Conservation (phyloP, 169 alveolate species). For the Plasmodium cynomolgi region DNA sequence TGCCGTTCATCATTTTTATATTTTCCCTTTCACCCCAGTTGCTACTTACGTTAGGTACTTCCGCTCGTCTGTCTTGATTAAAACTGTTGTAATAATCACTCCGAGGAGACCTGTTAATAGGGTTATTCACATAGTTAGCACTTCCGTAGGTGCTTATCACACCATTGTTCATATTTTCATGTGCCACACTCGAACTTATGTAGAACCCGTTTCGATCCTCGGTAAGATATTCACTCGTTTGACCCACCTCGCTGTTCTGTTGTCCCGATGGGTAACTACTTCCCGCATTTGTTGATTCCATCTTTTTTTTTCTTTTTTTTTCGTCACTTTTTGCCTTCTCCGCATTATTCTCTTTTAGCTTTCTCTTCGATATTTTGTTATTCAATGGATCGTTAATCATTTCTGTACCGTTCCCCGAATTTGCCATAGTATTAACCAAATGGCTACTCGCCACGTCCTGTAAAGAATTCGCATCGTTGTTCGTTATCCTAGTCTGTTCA, state of each 20-base stretch:
- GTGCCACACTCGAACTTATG: not conserved
- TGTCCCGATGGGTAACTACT: not conserved
- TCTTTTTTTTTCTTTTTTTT: constrained; percentile 1
- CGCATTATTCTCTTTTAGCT: not conserved
- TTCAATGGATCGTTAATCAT: not conserved
- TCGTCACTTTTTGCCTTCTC: not conserved
- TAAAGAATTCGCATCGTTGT: not conserved
- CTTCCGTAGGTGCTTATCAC: not conserved
- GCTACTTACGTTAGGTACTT: not conserved
- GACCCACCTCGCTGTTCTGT: not conserved
- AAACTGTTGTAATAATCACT: not conserved
- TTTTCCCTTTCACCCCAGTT: constrained; percentile 3
- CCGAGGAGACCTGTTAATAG: not conserved
- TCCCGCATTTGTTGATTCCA: not conserved
- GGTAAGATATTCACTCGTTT: not conserved
- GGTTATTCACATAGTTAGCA: not conserved
- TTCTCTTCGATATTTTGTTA: not conserved
- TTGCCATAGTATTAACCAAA: not conserved
- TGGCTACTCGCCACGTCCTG: not conserved
- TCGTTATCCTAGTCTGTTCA: not conserved
- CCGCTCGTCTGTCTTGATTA: not conserved
- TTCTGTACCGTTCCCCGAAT: not conserved
- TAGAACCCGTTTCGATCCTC: not conserved
- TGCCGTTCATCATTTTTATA: not conserved
- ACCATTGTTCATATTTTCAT: not conserved